Evolutionary conservation across 1,139 yeast genomes (phyloP).

Genomic region (Yamadazyma mexicana): DNA sequence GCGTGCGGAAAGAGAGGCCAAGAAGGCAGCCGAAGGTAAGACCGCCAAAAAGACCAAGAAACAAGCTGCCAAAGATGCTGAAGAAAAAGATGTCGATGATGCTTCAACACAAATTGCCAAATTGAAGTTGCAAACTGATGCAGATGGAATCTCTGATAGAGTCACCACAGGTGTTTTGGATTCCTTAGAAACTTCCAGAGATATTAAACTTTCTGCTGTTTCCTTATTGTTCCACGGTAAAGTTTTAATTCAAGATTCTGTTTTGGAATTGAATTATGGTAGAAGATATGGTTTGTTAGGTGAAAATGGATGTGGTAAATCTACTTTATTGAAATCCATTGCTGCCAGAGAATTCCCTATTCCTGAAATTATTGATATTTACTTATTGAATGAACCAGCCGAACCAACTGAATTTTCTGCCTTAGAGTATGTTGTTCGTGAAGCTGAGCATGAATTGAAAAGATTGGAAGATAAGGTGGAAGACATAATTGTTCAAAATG

Average conservation of each 20-base stretch:
- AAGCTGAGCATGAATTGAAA: constrained; percentile 91
- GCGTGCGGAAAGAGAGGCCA: constrained; percentile 58
- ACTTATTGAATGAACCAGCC: constrained; percentile 95
- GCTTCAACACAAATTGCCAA: constrained; percentile 78
- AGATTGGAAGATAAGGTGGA: constrained; percentile 91
- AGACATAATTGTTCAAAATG: constrained; percentile 83
- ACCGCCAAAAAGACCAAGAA: constrained; percentile 63
- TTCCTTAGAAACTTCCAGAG: constrained; percentile 87
- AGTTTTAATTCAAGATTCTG: constrained; percentile 89
- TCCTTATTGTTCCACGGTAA: constrained; percentile 97
- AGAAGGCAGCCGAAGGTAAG: constrained; percentile 74
- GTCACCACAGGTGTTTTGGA: constrained; percentile 97
- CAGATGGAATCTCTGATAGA: constrained; percentile 92
- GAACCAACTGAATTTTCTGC: constrained; percentile 91
- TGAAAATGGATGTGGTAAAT: constrained; percentile 99
- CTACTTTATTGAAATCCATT: constrained; percentile 86
- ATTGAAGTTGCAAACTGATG: constrained; percentile 89
- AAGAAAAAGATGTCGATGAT: constrained; percentile 59
- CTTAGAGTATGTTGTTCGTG: constrained; percentile 92
- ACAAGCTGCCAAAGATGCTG: constrained; percentile 56
- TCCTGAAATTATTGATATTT: constrained; percentile 88
- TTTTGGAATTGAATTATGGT: constrained; percentile 91
- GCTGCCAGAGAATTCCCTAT: constrained; percentile 97
- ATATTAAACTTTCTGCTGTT: constrained; percentile 85
- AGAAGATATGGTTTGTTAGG: constrained; percentile 96